Evolutionary conservation across 139 green algal species (phyloP), one percentile per base, ranked within the genome.

Genomic region (Chara braunii): DNA sequence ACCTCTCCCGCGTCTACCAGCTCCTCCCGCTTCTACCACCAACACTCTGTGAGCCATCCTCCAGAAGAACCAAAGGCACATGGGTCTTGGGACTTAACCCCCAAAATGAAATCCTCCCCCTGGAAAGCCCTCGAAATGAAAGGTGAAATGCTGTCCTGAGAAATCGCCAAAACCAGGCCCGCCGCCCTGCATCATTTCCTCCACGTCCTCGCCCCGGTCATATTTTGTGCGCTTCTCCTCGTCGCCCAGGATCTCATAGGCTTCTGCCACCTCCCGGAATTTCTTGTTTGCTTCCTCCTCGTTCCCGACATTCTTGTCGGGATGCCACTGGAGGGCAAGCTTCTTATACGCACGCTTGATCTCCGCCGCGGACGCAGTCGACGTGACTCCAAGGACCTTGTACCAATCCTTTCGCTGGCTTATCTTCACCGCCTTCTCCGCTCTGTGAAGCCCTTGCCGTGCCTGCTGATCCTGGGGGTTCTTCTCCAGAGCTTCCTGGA

Each of bases 321-420:
- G 71, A 24, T 79, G 71, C 26, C 31, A 79, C 29, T 70, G 70
- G 6, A 79, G 43, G 26, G 71, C 71, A 22, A 81, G 71, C 54
- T 30, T 65, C 70, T 79, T 79, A 33, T 79, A 79, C 31, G 71
- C 70, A 11, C 33, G 42, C 43, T 79, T 80, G 23, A 79, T 80
- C 14, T 77, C 68, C 24, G 23, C 26, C 8, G 54, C 40, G 11
- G 44, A 50, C 37, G 71, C 68, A 18, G 29, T 57, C 12, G 51
- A 55, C 2, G 64, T 57, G 2, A 79, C 1, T 12, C 36, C 68
- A 18, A 79, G 37, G 22, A 80, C 22, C 53, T 81, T 81, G 70
- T 75, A 79, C 3, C 36, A 79, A 51, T 80, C 71, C 43, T 74
- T 74, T 9, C 70, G 60, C 23, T 68, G 60, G 70, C 62, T 75